A percentile compares a stretch with the other conserved stretches of the same genome.
Evolutionary conservation across 2,329 filamentous ascomycete species (phyloP).

Genomic region (Aspergillus spinulosporus): DNA sequence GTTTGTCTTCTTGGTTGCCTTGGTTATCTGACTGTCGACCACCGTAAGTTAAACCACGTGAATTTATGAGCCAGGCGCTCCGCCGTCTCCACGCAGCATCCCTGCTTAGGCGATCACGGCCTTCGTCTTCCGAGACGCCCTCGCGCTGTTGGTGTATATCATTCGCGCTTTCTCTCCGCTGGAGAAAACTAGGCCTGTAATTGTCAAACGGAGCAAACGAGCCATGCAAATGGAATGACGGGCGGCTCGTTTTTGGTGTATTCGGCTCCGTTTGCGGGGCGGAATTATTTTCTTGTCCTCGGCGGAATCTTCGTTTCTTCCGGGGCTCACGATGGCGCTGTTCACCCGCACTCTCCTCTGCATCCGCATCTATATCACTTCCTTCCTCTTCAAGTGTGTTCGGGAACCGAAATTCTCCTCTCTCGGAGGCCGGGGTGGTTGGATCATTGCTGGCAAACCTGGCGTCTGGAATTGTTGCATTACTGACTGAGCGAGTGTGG

Average conservation of each 20-base stretch:
- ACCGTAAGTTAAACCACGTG: constrained; percentile 49
- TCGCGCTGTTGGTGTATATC: constrained; percentile 60
- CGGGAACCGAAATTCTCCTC: constrained; percentile 53
- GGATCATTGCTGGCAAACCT: constrained; percentile 40
- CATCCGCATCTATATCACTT: constrained; percentile 74
- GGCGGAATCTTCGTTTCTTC: constrained; percentile 60
- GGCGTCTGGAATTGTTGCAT: constrained; percentile 45
- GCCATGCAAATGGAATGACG: constrained; percentile 47
- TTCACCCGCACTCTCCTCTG: constrained; percentile 84
- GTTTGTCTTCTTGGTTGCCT: constrained; percentile 51
- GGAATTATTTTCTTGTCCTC: constrained; percentile 54
- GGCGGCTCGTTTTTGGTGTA: constrained; percentile 56
- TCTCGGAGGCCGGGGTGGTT: constrained; percentile 51
- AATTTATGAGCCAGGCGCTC: constrained; percentile 56
- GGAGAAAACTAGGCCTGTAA: constrained; percentile 53
- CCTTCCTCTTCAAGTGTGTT: constrained; percentile 59
- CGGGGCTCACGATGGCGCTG: constrained; percentile 57
- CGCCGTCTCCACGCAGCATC: constrained; percentile 61
- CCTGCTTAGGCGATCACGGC: constrained; percentile 61
- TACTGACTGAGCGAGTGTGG: constrained; percentile 54
- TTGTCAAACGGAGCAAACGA: constrained; percentile 49
- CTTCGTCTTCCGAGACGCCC: constrained; percentile 74
- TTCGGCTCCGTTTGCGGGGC: constrained; percentile 65
- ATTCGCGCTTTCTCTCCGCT: constrained; percentile 66
- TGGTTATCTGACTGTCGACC: constrained; percentile 55